Evolutionary conservation across 1,284 basidiomycete genomes (phyloP), one percentile per base, ranked within the genome.

Genomic region (Rhodotorula sp.): DNA sequence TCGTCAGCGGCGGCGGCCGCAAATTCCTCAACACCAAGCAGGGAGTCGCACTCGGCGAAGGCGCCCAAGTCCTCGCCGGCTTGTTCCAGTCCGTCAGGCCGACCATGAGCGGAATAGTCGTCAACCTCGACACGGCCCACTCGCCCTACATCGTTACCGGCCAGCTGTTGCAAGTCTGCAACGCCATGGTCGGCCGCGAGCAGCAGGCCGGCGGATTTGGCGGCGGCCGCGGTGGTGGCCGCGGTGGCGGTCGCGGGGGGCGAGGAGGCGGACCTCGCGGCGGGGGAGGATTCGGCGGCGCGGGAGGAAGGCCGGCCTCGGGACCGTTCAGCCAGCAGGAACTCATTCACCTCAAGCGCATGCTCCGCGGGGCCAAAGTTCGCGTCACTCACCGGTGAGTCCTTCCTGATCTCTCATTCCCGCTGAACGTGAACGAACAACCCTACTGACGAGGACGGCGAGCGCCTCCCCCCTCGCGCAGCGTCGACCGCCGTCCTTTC

Each of bases 111-210:
- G 69, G 72, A 6, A 57, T 73, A 45, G 69, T 70, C 44, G 66
- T 73, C 64, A 73, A 73, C 42, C 61, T 70, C 67, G 72, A 73
- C 59, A 62, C 72, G 15, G 72, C 69, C 20, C 68, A 62, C 59
- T 70, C 72, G 29, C 72, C 72, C 5, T 73, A 67, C 64, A 44
- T 73, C 66, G 17, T 55, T 24, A 44, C 69, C 3, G 69, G 72
- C 37, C 29, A 67, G 54, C 67, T 73, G 45, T 26, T 62, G 7
- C 22, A 53, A 30, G 69, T 73, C 46, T 66, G 66, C 62, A 56
- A 53, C 48, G 64, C 69, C 5, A 70, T 73, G 42, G 58, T 70
- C 49, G 68, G 64, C 1, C 69, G 64, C 44, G 59, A 29, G 12
- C 55, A 64, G 30, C n/a, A 56, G 20, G 24, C n/a, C 18, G 46